These are phyloP conservation scores for Chamaecrista fasciculata DNA, from an alignment of 306 rosid species.

Conservation along the genomic window DNA sequence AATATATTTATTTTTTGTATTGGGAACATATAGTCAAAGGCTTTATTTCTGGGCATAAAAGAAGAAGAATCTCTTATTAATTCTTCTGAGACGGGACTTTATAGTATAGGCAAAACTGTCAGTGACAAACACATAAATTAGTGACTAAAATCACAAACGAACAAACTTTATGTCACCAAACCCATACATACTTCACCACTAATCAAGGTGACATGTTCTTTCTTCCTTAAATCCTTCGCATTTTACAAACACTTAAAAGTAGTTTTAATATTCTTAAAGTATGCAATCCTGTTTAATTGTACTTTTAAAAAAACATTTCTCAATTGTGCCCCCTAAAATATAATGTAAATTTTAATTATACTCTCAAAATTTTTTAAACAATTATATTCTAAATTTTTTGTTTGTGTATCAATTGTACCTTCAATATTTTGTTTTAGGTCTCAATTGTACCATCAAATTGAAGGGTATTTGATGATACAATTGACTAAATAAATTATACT, in stretches of 20 bases:
- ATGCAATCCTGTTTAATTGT: no score
- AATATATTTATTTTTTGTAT: not conserved
- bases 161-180: conserved; percentile 26
- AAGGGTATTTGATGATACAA: no score
- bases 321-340: no score
- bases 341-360: no score
- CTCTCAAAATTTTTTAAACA: no score
- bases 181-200: conserved; percentile 33
- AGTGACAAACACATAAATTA: not conserved
- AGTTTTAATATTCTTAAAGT: no score
- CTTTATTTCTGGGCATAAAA: not conserved
- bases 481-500: no score
- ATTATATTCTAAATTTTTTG: no score
- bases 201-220: conserved; percentile 41
- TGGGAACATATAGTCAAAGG: conserved; percentile 20
- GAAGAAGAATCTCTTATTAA: not conserved
- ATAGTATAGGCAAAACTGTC: not conserved
- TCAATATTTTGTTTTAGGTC: no score
- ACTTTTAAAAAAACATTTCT: no score
- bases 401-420: no score
- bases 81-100: not conserved
- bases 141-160: conserved; percentile 7
- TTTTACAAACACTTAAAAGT: not conserved
- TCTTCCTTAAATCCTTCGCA: not conserved
- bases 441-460: no score